These are phyloP conservation scores for Eucalyptus microcorys DNA, from an alignment of 345 rosid species.

Conservation along the genomic window DNA sequence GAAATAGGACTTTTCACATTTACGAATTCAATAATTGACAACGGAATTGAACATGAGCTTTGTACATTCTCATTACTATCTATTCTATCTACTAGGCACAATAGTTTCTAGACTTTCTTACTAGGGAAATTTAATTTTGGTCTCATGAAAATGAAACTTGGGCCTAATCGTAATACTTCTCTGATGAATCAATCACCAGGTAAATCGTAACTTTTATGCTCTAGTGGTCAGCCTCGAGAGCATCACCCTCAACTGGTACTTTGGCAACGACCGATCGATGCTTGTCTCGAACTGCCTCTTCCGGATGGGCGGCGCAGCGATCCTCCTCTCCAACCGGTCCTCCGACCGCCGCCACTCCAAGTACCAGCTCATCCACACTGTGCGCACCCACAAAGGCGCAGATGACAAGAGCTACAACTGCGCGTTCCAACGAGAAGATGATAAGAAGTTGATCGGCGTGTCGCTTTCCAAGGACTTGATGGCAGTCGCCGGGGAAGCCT, in stretches of 20 bases:
- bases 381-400: constrained; percentile 48
- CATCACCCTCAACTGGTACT: constrained; percentile 30
- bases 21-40: neutral
- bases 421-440: constrained; percentile 45
- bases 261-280: constrained; percentile 47
- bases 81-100: neutral
- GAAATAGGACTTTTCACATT: neutral
- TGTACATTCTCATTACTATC: neutral
- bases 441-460: constrained; percentile 19
- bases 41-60: neutral
- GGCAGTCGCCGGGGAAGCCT: constrained; percentile 47
- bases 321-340: constrained; percentile 39
- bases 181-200: constrained; percentile 6
- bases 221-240: constrained; percentile 51
- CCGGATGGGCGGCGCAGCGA: constrained; percentile 40
- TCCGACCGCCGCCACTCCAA: constrained; percentile 24
- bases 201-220: constrained; percentile 35
- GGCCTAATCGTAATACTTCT: neutral
- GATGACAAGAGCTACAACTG: constrained; percentile 38
- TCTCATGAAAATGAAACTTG: neutral
- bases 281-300: constrained; percentile 47
- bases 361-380: constrained; percentile 39
- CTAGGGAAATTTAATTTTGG: neutral
- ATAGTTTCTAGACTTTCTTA: neutral
- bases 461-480: constrained; percentile 49